Percentiles rank a stretch among this genome's conserved stretches.
These are phyloP conservation scores for Gossypium herbaceum DNA, from an alignment of 345 rosid species.

Conservation along the genomic window DNA sequence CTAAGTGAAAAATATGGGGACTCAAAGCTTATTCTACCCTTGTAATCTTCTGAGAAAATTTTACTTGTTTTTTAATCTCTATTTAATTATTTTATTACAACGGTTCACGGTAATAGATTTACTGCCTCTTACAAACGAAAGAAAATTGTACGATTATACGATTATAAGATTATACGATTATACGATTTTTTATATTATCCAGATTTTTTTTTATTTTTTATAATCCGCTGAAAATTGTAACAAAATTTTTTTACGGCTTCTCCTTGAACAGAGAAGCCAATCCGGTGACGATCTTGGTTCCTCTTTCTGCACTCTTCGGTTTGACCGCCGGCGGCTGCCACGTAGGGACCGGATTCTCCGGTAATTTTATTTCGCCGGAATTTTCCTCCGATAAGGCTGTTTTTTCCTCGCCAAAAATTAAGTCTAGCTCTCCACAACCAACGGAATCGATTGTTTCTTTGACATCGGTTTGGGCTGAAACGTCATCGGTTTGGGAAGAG, in stretches of 20 bases:
- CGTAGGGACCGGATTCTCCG: conserved; percentile 13
- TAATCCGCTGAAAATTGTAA: conserved; percentile 23
- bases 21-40: too few species aligned
- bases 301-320: conserved; percentile 53
- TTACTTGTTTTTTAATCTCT: background rate
- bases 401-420: conserved; percentile 53
- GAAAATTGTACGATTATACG: background rate
- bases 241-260: conserved; percentile 52
- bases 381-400: conserved; percentile 12
- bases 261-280: conserved; percentile 78
- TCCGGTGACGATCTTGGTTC: conserved; percentile 75
- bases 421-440: conserved; percentile 46
- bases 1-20: too few species aligned
- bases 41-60: too few species aligned
- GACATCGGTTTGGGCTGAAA: conserved; percentile 19
- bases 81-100: conserved; percentile 17
- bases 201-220: conserved; percentile 17
- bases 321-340: conserved; percentile 63
- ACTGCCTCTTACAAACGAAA: conserved; percentile 3
- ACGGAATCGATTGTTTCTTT: conserved; percentile 21
- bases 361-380: background rate
- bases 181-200: conserved; percentile 21
- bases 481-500: conserved; percentile 12
- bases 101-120: conserved; percentile 7
- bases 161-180: background rate